Evolutionary conservation across 176 grass and related monocot species (phyloP), one percentile per base, ranked within the genome.

Genomic region (Musa schizocarpa): DNA sequence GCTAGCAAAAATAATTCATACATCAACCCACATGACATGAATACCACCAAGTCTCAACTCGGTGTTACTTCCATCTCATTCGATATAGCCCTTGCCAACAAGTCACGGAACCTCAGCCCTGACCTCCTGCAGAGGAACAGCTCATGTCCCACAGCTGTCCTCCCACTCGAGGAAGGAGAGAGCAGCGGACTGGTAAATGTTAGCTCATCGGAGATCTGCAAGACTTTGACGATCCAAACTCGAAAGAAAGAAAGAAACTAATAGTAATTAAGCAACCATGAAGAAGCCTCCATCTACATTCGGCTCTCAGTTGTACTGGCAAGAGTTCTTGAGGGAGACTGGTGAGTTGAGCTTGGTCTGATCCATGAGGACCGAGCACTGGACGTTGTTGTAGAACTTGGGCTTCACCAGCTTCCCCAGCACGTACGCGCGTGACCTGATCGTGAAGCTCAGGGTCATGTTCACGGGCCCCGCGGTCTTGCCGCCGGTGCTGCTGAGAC

Each of bases 341-440:
- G 54, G 54, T 4, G 54, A 14, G 54, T 17, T 17, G 54, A 57
- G 54, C 54, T 57, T 57, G 54, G 12, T 57, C 17, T 12, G 54
- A 17, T 57, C 54, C 54, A 57, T 57, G 12, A 14, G 13, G 54
- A 57, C 68, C 22, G 64, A 85, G 86, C 94, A 98, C 52, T 87
- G 74, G 13, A 93, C 63, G 16, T 20, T 1, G 14, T 72, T 84
- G 21, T 80, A 82, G 86, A 94, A 94, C n/a, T 76, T 80, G 3
- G 91, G 88, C 84, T 87, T 89, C 11, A 99, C 95, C 59, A 99
- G 83, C 65, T 79, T 84, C 8, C 90, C 90, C 43, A 99, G 77
- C 80, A 99, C 90, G 77, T 92, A 99, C 11, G 90, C 90, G 73
- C 27, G 50, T 25, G 95, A 94, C 26, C 67, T 73, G 43, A 99